A percentile compares a stretch with the other conserved stretches of the same genome.
Conservation (phyloP, 768 basidiomycete species). For the Phylloporus rhodoxanthus region DNA sequence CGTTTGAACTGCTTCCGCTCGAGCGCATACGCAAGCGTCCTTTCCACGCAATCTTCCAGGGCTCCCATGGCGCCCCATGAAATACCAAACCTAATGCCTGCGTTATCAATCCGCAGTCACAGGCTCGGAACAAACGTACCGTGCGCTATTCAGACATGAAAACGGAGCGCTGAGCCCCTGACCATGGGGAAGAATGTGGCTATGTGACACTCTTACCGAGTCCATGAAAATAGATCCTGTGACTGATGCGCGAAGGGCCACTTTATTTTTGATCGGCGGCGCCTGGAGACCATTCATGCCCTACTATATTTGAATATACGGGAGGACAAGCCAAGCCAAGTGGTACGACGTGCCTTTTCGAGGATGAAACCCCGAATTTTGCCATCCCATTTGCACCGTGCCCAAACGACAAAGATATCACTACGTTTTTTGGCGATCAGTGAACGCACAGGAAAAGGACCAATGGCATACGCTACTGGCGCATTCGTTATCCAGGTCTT, state of each 20-base stretch:
- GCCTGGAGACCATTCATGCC: constrained; percentile 77
- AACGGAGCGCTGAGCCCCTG: constrained; percentile 81
- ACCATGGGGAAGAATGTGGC: constrained; percentile 71
- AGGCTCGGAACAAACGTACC: constrained; percentile 32
- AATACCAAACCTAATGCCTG: constrained; percentile 60
- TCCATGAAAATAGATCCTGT: constrained; percentile 93
- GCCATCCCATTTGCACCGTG: constrained; percentile 88
- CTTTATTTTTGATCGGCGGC: constrained; percentile 87
- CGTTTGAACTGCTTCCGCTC: constrained; percentile 87
- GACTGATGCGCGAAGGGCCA: constrained; percentile 79
- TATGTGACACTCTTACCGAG: constrained; percentile 68
- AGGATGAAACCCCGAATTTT: constrained; percentile 87
- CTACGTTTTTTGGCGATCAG: constrained; percentile 33
- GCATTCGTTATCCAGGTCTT: constrained; percentile 99
- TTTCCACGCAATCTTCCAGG: constrained; percentile 81
- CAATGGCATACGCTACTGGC: constrained; percentile 67
- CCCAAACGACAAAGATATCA: constrained; percentile 92
- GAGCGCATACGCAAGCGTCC: constrained; percentile 76
- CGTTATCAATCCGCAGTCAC: neutral
- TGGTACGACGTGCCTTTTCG: constrained; percentile 58
- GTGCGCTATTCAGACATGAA: constrained; percentile 86
- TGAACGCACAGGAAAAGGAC: neutral
- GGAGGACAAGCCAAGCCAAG: neutral
- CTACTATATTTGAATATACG: constrained; percentile 34
- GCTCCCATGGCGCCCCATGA: constrained; percentile 97